Percentiles rank a stretch among this genome's conserved stretches.
Evolutionary conservation across 2,329 filamentous ascomycete genomes (phyloP).

Genomic region (Karstenula rhodostoma): DNA sequence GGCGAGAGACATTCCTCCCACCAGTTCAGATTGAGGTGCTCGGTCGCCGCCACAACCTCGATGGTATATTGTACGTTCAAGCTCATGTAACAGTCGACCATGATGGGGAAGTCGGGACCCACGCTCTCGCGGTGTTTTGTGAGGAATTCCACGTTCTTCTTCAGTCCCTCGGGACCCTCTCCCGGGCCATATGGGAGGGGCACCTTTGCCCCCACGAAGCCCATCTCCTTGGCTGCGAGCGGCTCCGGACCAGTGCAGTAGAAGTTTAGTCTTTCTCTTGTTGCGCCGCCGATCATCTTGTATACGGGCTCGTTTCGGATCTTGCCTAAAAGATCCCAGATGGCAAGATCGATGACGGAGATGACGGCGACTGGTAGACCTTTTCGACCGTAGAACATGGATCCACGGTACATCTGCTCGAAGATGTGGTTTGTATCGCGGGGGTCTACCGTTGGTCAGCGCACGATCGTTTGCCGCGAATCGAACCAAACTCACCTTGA

Average conservation of each 20-base stretch:
- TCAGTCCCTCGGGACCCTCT: constrained; percentile 80
- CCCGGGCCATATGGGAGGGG: constrained; percentile 89
- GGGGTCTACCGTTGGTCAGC: constrained; percentile 66
- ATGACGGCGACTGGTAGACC: constrained; percentile 90
- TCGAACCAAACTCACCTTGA: constrained; percentile 59
- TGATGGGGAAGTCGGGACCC: constrained; percentile 88
- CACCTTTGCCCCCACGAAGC: constrained; percentile 91
- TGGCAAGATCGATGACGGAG: constrained; percentile 89
- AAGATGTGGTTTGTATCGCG: constrained; percentile 91
- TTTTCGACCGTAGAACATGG: constrained; percentile 97
- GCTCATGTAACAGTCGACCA: constrained; percentile 98
- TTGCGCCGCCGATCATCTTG: constrained; percentile 91
- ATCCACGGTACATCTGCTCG: constrained; percentile 94
- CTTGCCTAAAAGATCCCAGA: constrained; percentile 94
- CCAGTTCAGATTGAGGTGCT: constrained; percentile 91
- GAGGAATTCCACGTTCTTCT: constrained; percentile 90
- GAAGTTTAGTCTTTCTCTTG: constrained; percentile 82
- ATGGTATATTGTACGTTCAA: constrained; percentile 93
- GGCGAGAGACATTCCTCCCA: constrained; percentile 95
- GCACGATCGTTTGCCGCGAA: not conserved
- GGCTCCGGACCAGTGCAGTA: constrained; percentile 95
- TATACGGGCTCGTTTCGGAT: constrained; percentile 92
- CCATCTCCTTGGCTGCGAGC: constrained; percentile 79
- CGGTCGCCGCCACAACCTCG: constrained; percentile 82
- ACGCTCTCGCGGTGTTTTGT: constrained; percentile 83